Evolutionary conservation across 495 filamentous ascomycete species (phyloP), one percentile per base, ranked within the genome.

Genomic region (Immersiella caudata): DNA sequence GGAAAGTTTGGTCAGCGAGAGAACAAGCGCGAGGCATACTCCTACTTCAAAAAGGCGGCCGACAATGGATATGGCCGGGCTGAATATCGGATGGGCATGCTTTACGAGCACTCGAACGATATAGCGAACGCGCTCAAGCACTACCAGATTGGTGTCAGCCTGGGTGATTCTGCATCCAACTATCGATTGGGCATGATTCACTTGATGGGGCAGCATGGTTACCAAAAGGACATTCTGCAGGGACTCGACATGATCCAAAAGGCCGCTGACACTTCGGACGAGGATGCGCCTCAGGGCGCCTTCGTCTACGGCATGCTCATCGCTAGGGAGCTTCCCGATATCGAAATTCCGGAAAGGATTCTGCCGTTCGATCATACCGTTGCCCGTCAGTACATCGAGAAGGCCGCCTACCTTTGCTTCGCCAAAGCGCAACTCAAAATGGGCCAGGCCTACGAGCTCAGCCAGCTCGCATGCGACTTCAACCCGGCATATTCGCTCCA

Each of bases 101-200:
- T 97, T 60, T 98, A 92, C 75, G 95, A 99, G 77, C 91, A 88
- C 71, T 93, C 93, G 7, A 97, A 95, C 70, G 94, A 98, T 71
- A 88, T 91, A 29, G 84, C 88, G 35, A 97, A 97, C 74, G 96
- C 95, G 2, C 89, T 97, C 71, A 87, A 87, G 73, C 93, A 97
- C 78, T 99, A 98, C 76, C 84, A 89, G 51, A 83, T 87, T 33
- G 95, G 95, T 58, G 88, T 94, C 18, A 81, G 87, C 59, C 79
- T 87, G 69, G 86, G 86, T 2, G 95, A 99, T 78, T 96, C 96
- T 8, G 95, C 95, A n/a, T 94, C 93, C 12, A 90, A 90, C 71
- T 99, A 98, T 73, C 90, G 95, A 60, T 78, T 99, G 64, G 96
- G 95, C 65, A 98, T 99, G 95, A 97, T 99, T 91, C 91, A 91